Base-by-base conservation (phyloP, 2,329 filamentous ascomycete species). In the Botrytis fabae region DNA sequence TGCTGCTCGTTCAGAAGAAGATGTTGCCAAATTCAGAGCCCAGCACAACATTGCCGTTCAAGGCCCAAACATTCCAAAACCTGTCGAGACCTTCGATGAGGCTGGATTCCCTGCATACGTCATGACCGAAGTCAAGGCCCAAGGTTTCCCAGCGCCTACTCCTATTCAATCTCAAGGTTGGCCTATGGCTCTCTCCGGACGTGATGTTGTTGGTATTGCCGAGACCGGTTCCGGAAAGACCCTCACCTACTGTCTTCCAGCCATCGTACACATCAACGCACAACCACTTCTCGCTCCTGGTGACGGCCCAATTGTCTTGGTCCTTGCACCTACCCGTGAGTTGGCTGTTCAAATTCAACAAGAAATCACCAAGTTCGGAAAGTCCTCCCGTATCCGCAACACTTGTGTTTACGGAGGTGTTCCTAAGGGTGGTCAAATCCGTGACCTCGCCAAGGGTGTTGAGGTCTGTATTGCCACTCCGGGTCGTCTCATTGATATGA, bases 171-270 rank as follows among this genome's bases (percentile, higher is more conserved):
- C 95, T 28, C 96, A 98, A 83, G 96, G 96, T 76, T 98, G 96
- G 96, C 96, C 96, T 76, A 98, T 98, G 96, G 95, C 96, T 81
- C 91, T 99, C 69, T 97, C 95, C 78, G 96, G 96, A 85, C 95
- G 96, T 79, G 96, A 99, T 83, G 95, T 98, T 75, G 95, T 98
- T 80, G 96, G 96, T 90, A 97, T 99, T 85, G 96, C 96, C 80
- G 96, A 99, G 88, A 99, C 96, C 74, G 96, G 96, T 83, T 99
- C 96, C 77, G 96, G 96, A 88, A 99, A 99, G 91, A 99, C 96
- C 7, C 88, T 99, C 78, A 98, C 95, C 70, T 99, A 99, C 87
- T 98, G 95, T 85, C 90, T 99, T 78, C 96, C 96, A 74, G 93
- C 96, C 73, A 99, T 99, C 78, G 96, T 99, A 75, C 96, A 99